Percentiles rank a stretch among this genome's conserved stretches.
phyloP scores from a whole-genome alignment of 352 stramenopile species.

The Pythium coloratum region DNA sequence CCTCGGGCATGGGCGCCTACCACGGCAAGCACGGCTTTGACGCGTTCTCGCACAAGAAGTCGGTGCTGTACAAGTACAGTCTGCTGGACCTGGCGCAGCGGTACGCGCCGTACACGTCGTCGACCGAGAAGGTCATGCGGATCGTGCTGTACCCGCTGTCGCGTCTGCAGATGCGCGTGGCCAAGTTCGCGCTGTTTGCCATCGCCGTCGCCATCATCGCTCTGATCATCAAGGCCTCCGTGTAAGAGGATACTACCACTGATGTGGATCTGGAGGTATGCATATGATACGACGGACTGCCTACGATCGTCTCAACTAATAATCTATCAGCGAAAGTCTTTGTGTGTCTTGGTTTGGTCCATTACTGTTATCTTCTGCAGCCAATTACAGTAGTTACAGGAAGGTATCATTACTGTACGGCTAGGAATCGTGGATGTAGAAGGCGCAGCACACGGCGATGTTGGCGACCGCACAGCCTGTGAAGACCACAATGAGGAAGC shows the following conservation, averaged over 20 bases:
- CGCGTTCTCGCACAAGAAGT: conserved; percentile 1
- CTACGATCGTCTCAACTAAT: background rate
- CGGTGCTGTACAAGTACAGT: conserved; percentile 3
- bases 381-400: background rate
- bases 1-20: background rate
- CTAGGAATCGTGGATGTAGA: conserved; percentile 10
- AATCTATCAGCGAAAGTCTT: background rate
- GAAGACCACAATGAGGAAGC: conserved; percentile 21
- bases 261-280: background rate
- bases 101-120: background rate
- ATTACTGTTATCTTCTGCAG: background rate
- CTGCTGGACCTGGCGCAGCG: background rate
- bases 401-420: background rate
- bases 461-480: conserved; percentile 12
- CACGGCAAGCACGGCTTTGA: background rate
- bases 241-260: background rate
- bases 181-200: background rate
- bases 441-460: conserved; percentile 12
- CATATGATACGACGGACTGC: background rate
- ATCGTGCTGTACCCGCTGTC: background rate
- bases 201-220: background rate
- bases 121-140: background rate
- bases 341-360: background rate
- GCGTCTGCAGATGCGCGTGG: background rate
- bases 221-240: background rate